Conservation (phyloP, 106 monocot genomes). For the Dendrobium huoshanense region DNA sequence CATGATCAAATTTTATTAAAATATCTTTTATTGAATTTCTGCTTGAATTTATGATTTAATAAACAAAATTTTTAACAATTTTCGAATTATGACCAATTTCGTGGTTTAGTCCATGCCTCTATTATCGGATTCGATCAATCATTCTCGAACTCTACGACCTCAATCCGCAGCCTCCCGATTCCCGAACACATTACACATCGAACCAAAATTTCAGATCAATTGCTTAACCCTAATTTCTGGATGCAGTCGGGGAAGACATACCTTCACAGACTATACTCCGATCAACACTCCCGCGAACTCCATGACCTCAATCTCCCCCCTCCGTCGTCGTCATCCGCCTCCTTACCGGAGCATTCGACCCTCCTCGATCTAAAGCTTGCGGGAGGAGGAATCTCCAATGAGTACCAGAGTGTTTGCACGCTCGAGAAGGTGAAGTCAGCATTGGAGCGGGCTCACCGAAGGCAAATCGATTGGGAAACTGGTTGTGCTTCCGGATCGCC, state of each 20-base stretch:
- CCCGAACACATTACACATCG: neutral
- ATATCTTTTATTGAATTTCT: too few species aligned
- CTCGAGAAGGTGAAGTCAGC: conserved; percentile 13
- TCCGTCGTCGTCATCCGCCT: neutral
- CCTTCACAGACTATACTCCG: conserved; percentile 14
- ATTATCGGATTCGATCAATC: too few species aligned
- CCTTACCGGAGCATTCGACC: conserved; percentile 1
- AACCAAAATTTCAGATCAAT: neutral
- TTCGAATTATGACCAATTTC: too few species aligned
- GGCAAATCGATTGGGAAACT: neutral
- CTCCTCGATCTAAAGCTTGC: conserved; percentile 30
- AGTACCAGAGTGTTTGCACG: conserved; percentile 53
- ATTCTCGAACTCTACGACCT: neutral
- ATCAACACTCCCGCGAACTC: conserved; percentile 1
- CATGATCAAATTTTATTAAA: too few species aligned
- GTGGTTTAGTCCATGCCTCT: too few species aligned
- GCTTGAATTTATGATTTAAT: too few species aligned
- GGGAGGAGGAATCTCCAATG: conserved; percentile 1
- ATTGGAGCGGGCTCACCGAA: neutral
- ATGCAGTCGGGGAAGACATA: conserved; percentile 30
- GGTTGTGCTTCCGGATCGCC: neutral
- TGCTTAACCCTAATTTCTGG: neutral
- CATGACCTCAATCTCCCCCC: conserved; percentile 54
- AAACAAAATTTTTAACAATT: too few species aligned
- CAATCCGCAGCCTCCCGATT: neutral